A percentile compares a stretch with the other conserved stretches of the same genome.
These are phyloP conservation scores for Rhododendron mucronatum DNA, from an alignment of 148 eudicot species.

Conservation along the genomic window DNA sequence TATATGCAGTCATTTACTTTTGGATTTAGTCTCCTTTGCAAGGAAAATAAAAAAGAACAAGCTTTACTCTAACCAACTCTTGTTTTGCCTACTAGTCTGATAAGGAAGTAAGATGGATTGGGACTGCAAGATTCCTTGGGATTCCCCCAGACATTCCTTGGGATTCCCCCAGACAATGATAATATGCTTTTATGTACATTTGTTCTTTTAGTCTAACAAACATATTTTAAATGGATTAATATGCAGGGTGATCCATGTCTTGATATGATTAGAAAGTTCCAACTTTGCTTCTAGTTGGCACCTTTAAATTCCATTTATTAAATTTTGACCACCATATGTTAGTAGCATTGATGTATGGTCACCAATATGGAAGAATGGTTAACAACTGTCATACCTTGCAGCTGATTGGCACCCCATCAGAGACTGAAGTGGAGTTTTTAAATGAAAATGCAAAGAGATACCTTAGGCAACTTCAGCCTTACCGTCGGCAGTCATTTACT, in stretches of 20 bases:
- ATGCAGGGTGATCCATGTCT: background rate
- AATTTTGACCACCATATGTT: background rate
- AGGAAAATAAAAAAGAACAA: background rate
- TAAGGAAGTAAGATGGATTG: background rate
- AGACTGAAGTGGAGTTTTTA: conserved; percentile 70
- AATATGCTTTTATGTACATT: background rate
- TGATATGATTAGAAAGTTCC: background rate
- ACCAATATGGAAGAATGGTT: background rate
- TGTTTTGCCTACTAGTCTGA: background rate
- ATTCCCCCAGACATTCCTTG: too few relatives aligned
- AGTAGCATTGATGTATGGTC: background rate
- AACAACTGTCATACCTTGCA: background rate
- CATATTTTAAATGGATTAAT: background rate
- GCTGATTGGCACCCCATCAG: conserved; percentile 95
- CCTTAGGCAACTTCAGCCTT: conserved; percentile 73
- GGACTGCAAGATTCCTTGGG: background rate
- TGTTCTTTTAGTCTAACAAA: background rate
- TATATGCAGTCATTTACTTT: background rate
- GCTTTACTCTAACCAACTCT: background rate
- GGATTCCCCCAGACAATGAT: background rate
- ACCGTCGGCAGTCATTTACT: conserved; percentile 65
- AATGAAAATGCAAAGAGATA: conserved; percentile 97
- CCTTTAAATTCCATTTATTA: background rate
- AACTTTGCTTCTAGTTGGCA: background rate
- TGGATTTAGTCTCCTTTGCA: background rate